These are phyloP conservation scores for Psilocybe cyanescens DNA, from an alignment of 768 basidiomycete genomes.

Conservation along the genomic window DNA sequence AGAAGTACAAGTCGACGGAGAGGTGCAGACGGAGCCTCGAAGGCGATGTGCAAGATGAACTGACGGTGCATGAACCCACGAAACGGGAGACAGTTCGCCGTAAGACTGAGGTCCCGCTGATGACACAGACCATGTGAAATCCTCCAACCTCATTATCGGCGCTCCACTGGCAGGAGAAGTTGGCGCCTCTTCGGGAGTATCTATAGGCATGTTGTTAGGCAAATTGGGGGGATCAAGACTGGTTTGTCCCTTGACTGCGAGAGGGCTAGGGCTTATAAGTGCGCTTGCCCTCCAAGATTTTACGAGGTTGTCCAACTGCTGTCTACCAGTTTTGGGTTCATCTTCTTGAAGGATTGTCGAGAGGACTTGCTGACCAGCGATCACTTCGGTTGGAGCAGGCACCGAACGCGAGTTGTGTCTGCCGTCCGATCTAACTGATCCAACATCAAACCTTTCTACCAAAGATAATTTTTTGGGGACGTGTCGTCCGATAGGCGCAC, in stretches of 20 bases:
- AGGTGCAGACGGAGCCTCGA: slow-evolving; percentile 60
- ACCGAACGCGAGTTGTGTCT: slow-evolving; percentile 26
- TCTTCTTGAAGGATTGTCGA: slow-evolving; percentile 69
- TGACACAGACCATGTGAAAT: slow-evolving; percentile 72
- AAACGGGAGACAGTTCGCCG: slow-evolving; percentile 40
- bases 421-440: slow-evolving; percentile 41
- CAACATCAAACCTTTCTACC: slow-evolving; percentile 61
- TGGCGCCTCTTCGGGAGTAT: slow-evolving; percentile 23
- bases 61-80: slow-evolving; percentile 48
- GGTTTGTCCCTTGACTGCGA: slow-evolving; percentile 52
- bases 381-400: slow-evolving; percentile 30
- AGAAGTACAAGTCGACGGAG: slow-evolving; percentile 57
- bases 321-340: slow-evolving; percentile 54
- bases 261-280: slow-evolving; percentile 47
- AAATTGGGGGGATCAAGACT: slow-evolving; percentile 56
- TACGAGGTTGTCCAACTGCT: slow-evolving; percentile 58
- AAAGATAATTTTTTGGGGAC: slow-evolving; percentile 71
- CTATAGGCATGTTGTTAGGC: slow-evolving; percentile 44
- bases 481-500: slow-evolving; percentile 46
- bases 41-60: slow-evolving; percentile 58
- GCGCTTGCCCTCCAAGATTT: slow-evolving; percentile 70
- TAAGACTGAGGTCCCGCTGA: slow-evolving; percentile 64
- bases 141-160: slow-evolving; percentile 57
- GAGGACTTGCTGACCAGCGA: slow-evolving; percentile 36
- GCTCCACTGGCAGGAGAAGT: slow-evolving; percentile 31